Base-by-base conservation (phyloP, 164 flowering plant species). In the Amborella trichopoda region DNA sequence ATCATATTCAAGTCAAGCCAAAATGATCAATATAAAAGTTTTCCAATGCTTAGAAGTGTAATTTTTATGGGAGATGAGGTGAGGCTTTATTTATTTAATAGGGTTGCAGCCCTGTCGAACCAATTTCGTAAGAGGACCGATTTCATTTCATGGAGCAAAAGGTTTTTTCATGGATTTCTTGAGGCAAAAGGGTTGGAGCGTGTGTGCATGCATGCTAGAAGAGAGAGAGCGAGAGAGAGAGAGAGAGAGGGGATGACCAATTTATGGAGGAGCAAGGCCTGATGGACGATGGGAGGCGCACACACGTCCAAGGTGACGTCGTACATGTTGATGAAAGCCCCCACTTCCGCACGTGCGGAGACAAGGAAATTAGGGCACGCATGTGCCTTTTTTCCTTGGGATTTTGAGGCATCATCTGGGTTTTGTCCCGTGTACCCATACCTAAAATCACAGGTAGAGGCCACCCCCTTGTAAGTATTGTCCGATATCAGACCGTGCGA, bases 401-500 rank as follows among this genome's bases (percentile, higher is more conserved):
- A 30, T n/a, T n/a, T n/a, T n/a, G n/a, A n/a, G n/a, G n/a, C n/a
- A n/a, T n/a, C n/a, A n/a, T n/a, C n/a, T 9, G 11, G 11, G 41
- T 22, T 16, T 11, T 38, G 21, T 17, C 46, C 46, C 22, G 25
- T 42, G 46, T 42, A 42, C n/a, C 46, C 46, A 12, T 16, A 42
- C 22, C 25, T 42, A 26, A 42, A 42, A 26, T 42, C 46, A 5
- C 46, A 42, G 23, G 46, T 20, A 12, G 24, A 19, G 25, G 11
- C 8, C 23, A 42, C 46, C 6, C 46, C 46, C 8, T 22, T n/a
- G 25, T 19, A 42, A 10, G 46, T 42, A 8, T 22, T 18, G 46
- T 42, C 46, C 11, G 46, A 42, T 5, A 42, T 42, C 23, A 42
- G 23, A n/a, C 46, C 46, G 46, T 42, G 46, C 26, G 46, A 42